Evolutionary conservation across 352 stramenopile genomes (phyloP), one percentile per base, ranked within the genome.

Genomic region (Phytophthora uliginosa): DNA sequence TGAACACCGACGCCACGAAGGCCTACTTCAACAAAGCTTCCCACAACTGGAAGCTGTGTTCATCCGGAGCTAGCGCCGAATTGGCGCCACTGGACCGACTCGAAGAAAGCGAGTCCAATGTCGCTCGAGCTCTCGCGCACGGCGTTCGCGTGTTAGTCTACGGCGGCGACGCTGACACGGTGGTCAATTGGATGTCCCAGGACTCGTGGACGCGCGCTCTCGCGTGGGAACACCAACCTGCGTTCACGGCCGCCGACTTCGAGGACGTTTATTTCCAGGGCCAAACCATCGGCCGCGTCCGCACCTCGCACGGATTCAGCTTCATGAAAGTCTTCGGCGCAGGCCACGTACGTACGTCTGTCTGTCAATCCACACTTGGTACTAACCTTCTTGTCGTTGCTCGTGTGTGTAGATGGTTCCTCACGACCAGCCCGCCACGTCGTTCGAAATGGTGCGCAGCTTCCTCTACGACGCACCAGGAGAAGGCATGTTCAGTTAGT

Each of bases 101-200:
- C 0, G 75, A 83, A 31, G 87, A 95, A 40, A 93, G 86, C 59
- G 77, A 87, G 53, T 54, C 47, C 6, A 81, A 79, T 24, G 85
- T 95, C n/a, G 84, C 73, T 38, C 63, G 57, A 20, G 53, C 87
- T 12, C 77, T 95, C 0, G 69, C 90, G 0, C 71, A 70, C 1
- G 81, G 76, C n/a, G 77, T 95, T n/a, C 85, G 87, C 3, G 87
- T 95, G 33, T 74, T 95, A 0, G 68, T 95, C 45, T 95, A 92
- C 57, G 85, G 75, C 12, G 89, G 87, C 0, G 87, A 94, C 59
- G 81, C 83, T 8, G 89, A 95, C 66, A 81, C 83, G 2, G 78
- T 94, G 59, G 86, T 82, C 20, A 91, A 91, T 33, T 95, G 85
- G 87, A 82, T 83, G 56, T 79, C 82, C 17, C 86, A 94, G 55